A percentile compares a stretch with the other conserved stretches of the same genome.
These are phyloP conservation scores for Penicillium turbatum DNA, from an alignment of 495 filamentous ascomycete genomes.

Conservation along the genomic window DNA sequence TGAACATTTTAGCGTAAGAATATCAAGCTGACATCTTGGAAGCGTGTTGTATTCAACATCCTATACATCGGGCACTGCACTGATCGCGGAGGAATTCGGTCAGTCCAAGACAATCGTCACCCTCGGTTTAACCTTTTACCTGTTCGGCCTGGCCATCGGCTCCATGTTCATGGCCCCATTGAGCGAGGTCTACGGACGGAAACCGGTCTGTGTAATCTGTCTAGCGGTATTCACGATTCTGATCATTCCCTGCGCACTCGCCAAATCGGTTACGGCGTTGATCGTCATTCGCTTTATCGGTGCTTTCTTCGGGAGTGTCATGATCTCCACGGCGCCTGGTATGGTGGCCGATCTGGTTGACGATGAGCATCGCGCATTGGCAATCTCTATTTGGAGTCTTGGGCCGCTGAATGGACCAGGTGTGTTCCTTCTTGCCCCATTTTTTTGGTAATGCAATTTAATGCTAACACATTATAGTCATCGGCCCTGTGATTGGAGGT, in stretches of 20 bases:
- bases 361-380: slow-evolving; percentile 64
- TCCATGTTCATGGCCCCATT: slow-evolving; percentile 71
- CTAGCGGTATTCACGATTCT: slow-evolving; percentile 60
- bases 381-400: slow-evolving; percentile 70
- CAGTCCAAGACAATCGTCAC: slow-evolving; percentile 57
- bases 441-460: too few relatives aligned
- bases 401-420: slow-evolving; percentile 74
- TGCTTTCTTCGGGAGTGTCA: slow-evolving; percentile 71
- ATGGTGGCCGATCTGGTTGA: slow-evolving; percentile 75
- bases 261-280: slow-evolving; percentile 57
- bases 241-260: slow-evolving; percentile 67
- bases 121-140: slow-evolving; percentile 74
- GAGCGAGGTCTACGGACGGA: slow-evolving; percentile 74
- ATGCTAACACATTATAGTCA: slow-evolving; percentile 12
- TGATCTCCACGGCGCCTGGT: slow-evolving; percentile 78
- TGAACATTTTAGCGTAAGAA: neutral
- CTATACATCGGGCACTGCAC: slow-evolving; percentile 66
- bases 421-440: slow-evolving; percentile 9
- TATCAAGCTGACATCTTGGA: neutral
- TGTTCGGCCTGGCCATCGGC: slow-evolving; percentile 61
- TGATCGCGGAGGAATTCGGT: slow-evolving; percentile 63
- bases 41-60: slow-evolving; percentile 81
- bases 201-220: slow-evolving; percentile 64
- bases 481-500: slow-evolving; percentile 64
- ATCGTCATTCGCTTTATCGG: slow-evolving; percentile 71